Base-by-base conservation (phyloP, 2,329 filamentous ascomycete genomes). In the Ceratocystis destructans region DNA sequence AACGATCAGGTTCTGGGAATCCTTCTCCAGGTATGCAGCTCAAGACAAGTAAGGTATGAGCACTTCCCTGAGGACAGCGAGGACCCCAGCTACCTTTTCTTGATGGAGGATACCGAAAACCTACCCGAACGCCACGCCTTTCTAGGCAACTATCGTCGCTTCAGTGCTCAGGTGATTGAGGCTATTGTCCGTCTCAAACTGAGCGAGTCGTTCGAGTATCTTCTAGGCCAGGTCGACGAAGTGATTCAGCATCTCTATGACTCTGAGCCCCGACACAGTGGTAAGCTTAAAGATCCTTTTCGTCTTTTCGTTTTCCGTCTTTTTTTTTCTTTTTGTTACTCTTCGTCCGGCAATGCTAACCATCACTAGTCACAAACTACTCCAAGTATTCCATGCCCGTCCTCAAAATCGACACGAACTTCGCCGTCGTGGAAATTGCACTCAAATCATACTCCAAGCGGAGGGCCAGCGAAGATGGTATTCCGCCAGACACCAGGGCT, bases 21-120 rank as follows among this genome's bases (percentile, higher is more conserved):
- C 2, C 80, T 97, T 61, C 77, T 97, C 25, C 88, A 95, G 72
- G 83, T 89, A 44, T 96, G 90, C 75, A 94, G 88, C 73, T 83
- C 87, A 59, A 83, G 95, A 66, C 79, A 97, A 64, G 82, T 97
- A 68, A 87, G 90, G 65, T 99, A 96, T 75, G 94, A 99, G 74
- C 86, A 83, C 69, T 78, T 97, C 1, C 89, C 91, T 0, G 86
- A 93, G 69, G 88, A 96, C 69, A 88, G 87, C 0, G 83, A 89
- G 61, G 87, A 96, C 71, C 82, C 89, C 1, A 92, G 88, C 0
- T 83, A 91, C 67, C 79, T 90, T 10, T 94, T 96, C 70, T 80
- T 99, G 1, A 81, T 91, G 71, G 92, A 97, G 72, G 94, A 99
- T 73, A 95, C 96, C 66, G 94, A 99, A 72, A 97, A 93, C 0